Evolutionary conservation across 2,329 filamentous ascomycete species (phyloP), one percentile per base, ranked within the genome.

Genomic region (Tothia fuscella): DNA sequence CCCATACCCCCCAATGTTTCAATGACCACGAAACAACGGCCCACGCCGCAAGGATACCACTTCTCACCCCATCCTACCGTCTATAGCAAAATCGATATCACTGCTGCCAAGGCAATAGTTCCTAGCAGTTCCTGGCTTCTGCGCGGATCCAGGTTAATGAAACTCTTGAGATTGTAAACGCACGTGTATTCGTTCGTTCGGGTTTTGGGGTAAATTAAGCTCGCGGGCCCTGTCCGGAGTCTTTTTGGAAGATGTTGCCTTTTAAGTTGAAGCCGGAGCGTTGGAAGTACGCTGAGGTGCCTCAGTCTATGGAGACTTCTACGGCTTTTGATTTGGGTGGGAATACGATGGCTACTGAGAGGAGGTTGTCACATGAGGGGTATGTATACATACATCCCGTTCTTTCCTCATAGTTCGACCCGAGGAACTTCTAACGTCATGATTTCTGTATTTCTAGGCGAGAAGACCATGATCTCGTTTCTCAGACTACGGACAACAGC

Each of bases 251-350:
- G 35, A 25, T 16, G n/a, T n/a, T 37, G 14, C 4, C n/a, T 26
- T 37, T 25, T 2, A 16, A 17, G 35, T 25, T 17, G 35, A 37
- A 26, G 14, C n/a, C 22, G 6, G 22, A 37, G 6, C 35, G 35
- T 25, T 37, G 35, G 35, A 37, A 37, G n/a, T 37, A 37, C 35
- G 35, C 35, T n/a, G 19, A 10, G 20, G 10, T 37, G 20, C 28
- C 35, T 9, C 35, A 37, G 35, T 25, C n/a, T n/a, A n/a, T n/a
- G n/a, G n/a, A 37, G 35, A 25, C 25, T 21, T 37, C 35, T 5
- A 37, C 35, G 21, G 35, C 35, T 21, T 21, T 37, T 26, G 35
- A 37, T 7, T 17, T 37, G 35, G 20, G 14, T 21, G 21, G 20
- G 12, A 12, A 7, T 10, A 25, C 35, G 6, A 37, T 37, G 35